phyloP scores from a whole-genome alignment of 2,329 filamentous ascomycete genomes.

The Trichocomaceae sp. region DNA sequence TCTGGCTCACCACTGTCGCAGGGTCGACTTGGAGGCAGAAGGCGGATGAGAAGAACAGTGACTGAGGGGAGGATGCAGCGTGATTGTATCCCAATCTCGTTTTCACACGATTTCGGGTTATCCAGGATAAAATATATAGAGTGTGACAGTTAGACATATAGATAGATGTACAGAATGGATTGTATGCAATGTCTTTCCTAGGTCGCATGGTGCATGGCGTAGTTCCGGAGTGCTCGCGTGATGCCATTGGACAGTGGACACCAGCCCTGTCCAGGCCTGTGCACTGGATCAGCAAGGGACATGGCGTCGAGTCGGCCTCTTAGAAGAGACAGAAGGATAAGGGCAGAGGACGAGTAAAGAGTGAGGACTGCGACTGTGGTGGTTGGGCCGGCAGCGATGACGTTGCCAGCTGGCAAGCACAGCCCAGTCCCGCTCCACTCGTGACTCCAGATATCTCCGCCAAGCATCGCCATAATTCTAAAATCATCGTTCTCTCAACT shows the following conservation, averaged over 20 bases:
- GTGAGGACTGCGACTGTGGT: neutral
- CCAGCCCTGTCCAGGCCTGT: neutral
- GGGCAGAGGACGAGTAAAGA: too few relatives aligned
- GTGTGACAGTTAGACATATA: neutral
- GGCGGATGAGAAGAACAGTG: conserved; percentile 44
- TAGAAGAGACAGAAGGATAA: neutral
- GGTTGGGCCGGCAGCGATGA: neutral
- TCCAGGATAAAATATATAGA: neutral
- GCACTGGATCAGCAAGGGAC: neutral
- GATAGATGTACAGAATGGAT: neutral
- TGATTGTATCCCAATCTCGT: neutral
- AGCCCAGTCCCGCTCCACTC: neutral
- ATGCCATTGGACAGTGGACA: conserved; percentile 1
- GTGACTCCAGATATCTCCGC: neutral
- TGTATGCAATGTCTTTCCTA: neutral
- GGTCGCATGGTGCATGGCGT: neutral
- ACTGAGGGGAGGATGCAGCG: neutral
- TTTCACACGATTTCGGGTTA: neutral
- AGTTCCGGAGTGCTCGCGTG: neutral
- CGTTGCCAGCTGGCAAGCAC: neutral
- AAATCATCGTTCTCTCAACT: neutral
- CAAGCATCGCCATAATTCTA: neutral
- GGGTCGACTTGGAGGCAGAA: conserved; percentile 48
- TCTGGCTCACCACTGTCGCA: conserved; percentile 46
- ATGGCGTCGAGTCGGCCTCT: too few relatives aligned